Evolutionary conservation across 441 rosid species (phyloP), one percentile per base, ranked within the genome.

Genomic region (Pelargonium myrrhifolium): DNA sequence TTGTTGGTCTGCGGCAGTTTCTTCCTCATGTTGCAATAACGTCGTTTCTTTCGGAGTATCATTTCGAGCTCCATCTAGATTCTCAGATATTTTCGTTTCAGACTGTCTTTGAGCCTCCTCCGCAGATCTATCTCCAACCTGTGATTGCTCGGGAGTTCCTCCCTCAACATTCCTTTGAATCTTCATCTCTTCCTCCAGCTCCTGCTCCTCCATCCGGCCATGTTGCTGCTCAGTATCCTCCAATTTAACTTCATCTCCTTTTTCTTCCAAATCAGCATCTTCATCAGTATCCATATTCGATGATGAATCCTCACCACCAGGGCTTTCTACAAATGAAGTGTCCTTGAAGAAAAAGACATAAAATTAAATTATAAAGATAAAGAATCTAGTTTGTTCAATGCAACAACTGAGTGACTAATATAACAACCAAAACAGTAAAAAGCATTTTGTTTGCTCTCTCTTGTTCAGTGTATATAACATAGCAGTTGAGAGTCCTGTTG

Each of bases 201-300:
- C 87, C n/a, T 70, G 85, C 65, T 72, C 77, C 21, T 70, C 79
- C 71, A 71, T 73, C 10, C 80, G 78, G 62, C 79, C 76, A 65
- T 78, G 74, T 58, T 77, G 84, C 75, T 71, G 81, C 76, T 82
- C 86, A 11, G 78, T 71, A 67, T 62, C 65, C 69, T 78, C 88
- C 55, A 65, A 3, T 78, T 84, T 83, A 62, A 68, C 74, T 72
- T 81, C 85, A 40, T 66, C 82, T 47, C 73, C 77, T 73, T 73
- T 80, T 70, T 79, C 87, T 81, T 83, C 89, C 67, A 72, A 75
- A 45, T 81, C 92, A 22, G 69, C 81, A 64, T 89, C 96, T 31
- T 76, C 87, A 77, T 86, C 93, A 35, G 64, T 96, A 51, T 75
- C 95, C 76, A 81, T 83, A 75, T 88, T 85, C 75, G 87, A 83